Base-by-base conservation (phyloP, 1,284 basidiomycete species). In the Cryptococcus hybrid region DNA sequence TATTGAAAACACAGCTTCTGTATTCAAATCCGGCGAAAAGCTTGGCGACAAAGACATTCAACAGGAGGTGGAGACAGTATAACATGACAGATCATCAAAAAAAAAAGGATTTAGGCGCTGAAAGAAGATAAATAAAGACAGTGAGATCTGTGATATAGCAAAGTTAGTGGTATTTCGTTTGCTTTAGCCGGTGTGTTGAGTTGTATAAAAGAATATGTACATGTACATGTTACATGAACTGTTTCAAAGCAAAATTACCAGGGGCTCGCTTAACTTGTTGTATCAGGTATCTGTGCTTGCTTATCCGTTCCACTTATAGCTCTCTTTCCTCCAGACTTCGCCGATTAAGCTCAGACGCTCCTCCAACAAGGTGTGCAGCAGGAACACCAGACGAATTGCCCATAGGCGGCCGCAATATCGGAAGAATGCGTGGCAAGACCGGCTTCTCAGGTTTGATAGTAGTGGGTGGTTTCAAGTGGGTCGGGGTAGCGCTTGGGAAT, bases 401-500 rank as follows among this genome's bases (percentile, higher is more conserved):
- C n/a, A 55, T 55, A 34, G 6, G 70, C 68, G 12, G 69, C 70
- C 11, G 63, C 70, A 15, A 71, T 52, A 50, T 71, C 69, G 7
- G 61, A 68, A 1, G 65, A 44, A 12, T 60, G 61, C 3, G 60
- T 57, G 0, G 60, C 50, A 57, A 70, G 24, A 4, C 64, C 67
- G 63, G 66, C 47, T 62, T 52, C 18, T 47, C 46, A 4, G 44
- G 5, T 13, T 47, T 61, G 12, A 34, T 12, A 44, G 30, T 47
- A 13, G 50, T 51, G 24, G 45, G 13, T 24, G 54, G 38, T 55
- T 68, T 70, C 42, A 67, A 62, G 49, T 69, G 69, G 43, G 70
- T 70, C 1, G 73, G 70, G 7, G 71, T 70, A 2, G 68, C 65
- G 12, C 60, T 62, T 7, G 71, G 69, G 63, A 48, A 69, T 68